Conservation (phyloP, 2,329 filamentous ascomycete genomes). For the Rhynchosporium secalis region DNA sequence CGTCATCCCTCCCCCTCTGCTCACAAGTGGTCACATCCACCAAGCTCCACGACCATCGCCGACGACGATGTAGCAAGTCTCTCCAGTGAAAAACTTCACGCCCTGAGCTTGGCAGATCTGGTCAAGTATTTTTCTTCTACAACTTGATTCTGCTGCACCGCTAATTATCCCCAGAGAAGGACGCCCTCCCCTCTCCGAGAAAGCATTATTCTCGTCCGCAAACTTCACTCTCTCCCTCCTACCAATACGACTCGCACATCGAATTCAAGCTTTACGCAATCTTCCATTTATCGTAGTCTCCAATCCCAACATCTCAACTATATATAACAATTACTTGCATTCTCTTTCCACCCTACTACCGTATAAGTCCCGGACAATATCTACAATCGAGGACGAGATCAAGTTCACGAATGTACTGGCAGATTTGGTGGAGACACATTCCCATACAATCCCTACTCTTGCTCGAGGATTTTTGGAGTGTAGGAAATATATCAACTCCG, state of each 20-base stretch:
- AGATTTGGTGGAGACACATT: conserved; percentile 92
- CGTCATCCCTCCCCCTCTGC: conserved; percentile 37
- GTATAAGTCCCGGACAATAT: conserved; percentile 61
- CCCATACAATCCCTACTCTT: conserved; percentile 90
- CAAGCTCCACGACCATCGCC: conserved; percentile 52
- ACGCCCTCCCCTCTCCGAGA: conserved; percentile 77
- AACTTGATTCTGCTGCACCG: background rate
- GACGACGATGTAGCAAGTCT: conserved; percentile 79
- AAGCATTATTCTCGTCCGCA: conserved; percentile 82
- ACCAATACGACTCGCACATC: conserved; percentile 87
- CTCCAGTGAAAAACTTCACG: conserved; percentile 75
- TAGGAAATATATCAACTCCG: conserved; percentile 79
- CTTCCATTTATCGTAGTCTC: conserved; percentile 97
- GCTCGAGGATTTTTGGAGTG: conserved; percentile 93
- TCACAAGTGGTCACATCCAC: conserved; percentile 45
- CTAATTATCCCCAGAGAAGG: conserved; percentile 56
- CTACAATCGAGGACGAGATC: conserved; percentile 81
- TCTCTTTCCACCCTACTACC: conserved; percentile 88
- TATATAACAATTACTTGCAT: conserved; percentile 95
- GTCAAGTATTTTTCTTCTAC: conserved; percentile 62
- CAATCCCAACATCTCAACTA: conserved; percentile 91
- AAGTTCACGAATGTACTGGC: conserved; percentile 90
- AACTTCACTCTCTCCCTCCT: conserved; percentile 95
- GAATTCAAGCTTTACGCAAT: conserved; percentile 89
- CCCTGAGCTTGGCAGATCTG: conserved; percentile 82